These are phyloP conservation scores for Entamoeba dispar DNA, from an alignment of 208 protist genomes.

Conservation along the genomic window DNA sequence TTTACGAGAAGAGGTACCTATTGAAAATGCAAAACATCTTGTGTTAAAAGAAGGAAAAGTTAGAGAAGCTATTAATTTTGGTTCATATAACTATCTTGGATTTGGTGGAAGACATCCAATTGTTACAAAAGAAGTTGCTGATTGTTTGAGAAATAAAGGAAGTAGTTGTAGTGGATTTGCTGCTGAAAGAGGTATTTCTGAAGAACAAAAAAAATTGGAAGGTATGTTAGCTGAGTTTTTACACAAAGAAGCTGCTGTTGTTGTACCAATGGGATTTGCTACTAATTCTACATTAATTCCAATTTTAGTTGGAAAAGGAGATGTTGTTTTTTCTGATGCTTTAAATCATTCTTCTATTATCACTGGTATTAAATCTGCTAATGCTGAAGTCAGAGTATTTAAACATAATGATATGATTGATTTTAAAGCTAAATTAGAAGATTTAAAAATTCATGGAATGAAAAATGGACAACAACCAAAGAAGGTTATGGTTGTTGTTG, in stretches of 20 bases:
- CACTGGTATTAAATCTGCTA: constrained; percentile 36
- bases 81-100: constrained; percentile 91
- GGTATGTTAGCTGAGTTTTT: constrained; percentile 35
- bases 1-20: neutral
- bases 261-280: constrained; percentile 51
- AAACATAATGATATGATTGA: constrained; percentile 43
- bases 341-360: constrained; percentile 32
- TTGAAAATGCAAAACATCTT: neutral
- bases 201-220: constrained; percentile 21
- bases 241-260: constrained; percentile 41
- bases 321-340: constrained; percentile 43
- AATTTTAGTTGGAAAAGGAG: constrained; percentile 26
- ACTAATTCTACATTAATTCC: constrained; percentile 48
- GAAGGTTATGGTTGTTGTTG: constrained; percentile 45
- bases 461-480: constrained; percentile 42
- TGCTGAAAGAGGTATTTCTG: neutral
- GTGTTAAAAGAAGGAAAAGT: neutral
- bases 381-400: constrained; percentile 42
- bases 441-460: constrained; percentile 60
- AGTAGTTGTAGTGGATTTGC: neutral
- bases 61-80: constrained; percentile 57
- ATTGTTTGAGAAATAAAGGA: neutral
- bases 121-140: neutral
- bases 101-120: constrained; percentile 69
- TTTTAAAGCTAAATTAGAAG: constrained; percentile 36